Conservation (phyloP, 305 asterid species). For the Fraxinus paxiana region DNA sequence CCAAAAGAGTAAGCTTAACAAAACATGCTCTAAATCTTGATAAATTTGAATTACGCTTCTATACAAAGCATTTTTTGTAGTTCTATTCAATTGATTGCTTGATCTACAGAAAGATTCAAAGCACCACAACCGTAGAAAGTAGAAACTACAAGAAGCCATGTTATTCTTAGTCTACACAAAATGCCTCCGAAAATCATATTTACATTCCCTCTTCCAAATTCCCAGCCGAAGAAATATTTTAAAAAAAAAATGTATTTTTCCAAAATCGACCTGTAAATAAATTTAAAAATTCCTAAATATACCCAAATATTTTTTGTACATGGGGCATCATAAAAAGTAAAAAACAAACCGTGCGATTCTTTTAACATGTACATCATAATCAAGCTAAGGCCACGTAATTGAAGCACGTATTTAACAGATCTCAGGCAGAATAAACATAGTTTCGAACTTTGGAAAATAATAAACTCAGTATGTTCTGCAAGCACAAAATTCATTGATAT, state of each 20-base stretch:
- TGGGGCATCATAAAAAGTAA: background rate
- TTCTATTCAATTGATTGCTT: background rate
- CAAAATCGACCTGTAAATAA: background rate
- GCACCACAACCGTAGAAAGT: background rate
- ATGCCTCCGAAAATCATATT: background rate
- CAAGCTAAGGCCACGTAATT: background rate
- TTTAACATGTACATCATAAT: background rate
- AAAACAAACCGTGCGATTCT: background rate
- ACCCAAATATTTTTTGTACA: background rate
- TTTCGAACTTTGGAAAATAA: constrained; percentile 1
- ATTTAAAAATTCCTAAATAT: background rate
- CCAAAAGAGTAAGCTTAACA: background rate
- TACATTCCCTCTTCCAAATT: background rate
- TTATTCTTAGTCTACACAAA: background rate
- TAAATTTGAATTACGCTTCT: background rate
- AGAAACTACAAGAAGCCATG: background rate
- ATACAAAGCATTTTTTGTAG: background rate
- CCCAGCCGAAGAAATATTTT: background rate
- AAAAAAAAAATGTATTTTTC: background rate
- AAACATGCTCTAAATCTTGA: background rate
- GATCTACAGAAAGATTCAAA: background rate
- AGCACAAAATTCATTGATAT: constrained; percentile 17
- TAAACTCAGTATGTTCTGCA: background rate
- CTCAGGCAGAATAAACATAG: background rate
- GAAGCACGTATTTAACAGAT: background rate